Evolutionary conservation across 768 basidiomycete genomes (phyloP), one percentile per base, ranked within the genome.

Genomic region (Serpula lacrymans): DNA sequence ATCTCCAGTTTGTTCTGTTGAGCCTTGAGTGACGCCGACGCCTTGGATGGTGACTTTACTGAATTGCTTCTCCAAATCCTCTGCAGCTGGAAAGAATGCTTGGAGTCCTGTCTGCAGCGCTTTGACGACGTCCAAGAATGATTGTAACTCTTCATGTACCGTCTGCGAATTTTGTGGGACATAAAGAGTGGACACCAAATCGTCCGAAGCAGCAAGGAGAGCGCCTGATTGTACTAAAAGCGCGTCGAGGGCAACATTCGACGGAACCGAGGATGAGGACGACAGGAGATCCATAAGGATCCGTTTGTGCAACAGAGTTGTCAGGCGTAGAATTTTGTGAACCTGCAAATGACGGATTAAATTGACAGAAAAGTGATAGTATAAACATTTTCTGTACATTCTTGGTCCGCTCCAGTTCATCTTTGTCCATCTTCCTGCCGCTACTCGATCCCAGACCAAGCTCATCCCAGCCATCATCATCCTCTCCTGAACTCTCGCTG

Each of bases 131-230:
- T 50, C 51, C 30, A 62, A 52, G 32, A 79, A 67, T 0, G 64
- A 45, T 4, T 52, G 44, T 21, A 78, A 47, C 39, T 75, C 69
- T 9, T 57, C 49, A 8, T 50, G 48, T 37, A 86, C 59, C 24
- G 67, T 58, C 1, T 52, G 50, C 1, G 57, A 53, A 42, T 80
- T 69, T 51, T 88, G 85, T 4, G 84, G 82, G 0, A 74, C 46
- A 54, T 88, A 84, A 28, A 85, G 62, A 2, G 79, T 63, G n/a
- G 82, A 70, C 16, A 82, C 72, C 39, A 88, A 64, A 28, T 89
- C 82, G 54, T 89, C 87, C 4, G 75, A 69, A 3, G 74, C 68
- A 34, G 70, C 55, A 13, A 82, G 67, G 16, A 86, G 67, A 6
- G 59, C 52, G 22, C 72, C 64, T 3, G 84, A 88, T 7, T 63